Evolutionary conservation across 2,329 filamentous ascomycete genomes (phyloP), one percentile per base, ranked within the genome.

Genomic region (Proliferodiscus dingleyae): DNA sequence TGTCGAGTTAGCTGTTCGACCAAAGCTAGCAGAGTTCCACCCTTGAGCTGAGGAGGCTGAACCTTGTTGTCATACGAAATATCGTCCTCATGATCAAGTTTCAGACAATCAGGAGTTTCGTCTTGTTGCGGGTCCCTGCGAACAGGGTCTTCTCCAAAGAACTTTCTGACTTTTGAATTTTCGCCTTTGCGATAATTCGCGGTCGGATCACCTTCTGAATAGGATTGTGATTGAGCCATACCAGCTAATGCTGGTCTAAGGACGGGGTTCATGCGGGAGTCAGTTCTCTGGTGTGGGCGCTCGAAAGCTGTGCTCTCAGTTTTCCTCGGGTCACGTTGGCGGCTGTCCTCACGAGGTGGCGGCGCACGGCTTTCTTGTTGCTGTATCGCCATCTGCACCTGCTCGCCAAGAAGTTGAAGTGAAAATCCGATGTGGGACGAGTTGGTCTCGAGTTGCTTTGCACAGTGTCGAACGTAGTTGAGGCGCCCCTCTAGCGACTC

Each of bases 1-100:
- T 98, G 93, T 39, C 93, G 81, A 13, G 93, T 98, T 36, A 98
- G 76, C 62, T 97, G 91, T 66, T 97, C 93, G 5, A 96, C 93
- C 46, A 98, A 72, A 4, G 87, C 93, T 23, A 88, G 76, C 16
- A 98, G 70, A 1, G 91, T 95, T 37, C 93, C 93, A 55, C 91
- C 93, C 65, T 90, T 93, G 47, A 98, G 77, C 23, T 83, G 77
- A 19, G 86, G 82, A 2, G 83, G 80, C 23, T 81, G 76, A n/a
- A 74, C 70, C 67, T 96, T 97, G 47, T 75, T 76, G 62, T 97
- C 93, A 71, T 91, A 96, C 2, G 87, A 85, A 3, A 98, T 83
- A 59, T 97, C 93, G 41, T 81, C 77, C 64, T 96, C 89, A 56
- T 91, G 80, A 60, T 97, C 91, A 37, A 96, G 80, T 51, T 81